These are phyloP conservation scores for Pseudomicrostroma phylloplanum DNA, from an alignment of 1,284 basidiomycete genomes.

Conservation along the genomic window DNA sequence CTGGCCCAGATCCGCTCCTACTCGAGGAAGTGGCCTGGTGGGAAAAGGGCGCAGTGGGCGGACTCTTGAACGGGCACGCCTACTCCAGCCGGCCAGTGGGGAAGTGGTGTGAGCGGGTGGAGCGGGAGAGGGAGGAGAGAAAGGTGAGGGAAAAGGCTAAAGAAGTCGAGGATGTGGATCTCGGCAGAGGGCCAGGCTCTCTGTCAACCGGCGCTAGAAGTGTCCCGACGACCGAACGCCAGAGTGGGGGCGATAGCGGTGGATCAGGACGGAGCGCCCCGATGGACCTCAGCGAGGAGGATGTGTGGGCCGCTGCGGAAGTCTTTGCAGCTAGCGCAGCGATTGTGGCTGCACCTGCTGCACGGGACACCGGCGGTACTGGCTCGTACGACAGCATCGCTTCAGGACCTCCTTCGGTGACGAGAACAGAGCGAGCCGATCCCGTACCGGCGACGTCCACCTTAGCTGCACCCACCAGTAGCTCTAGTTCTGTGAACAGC, in stretches of 20 bases:
- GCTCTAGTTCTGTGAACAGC: too few relatives aligned
- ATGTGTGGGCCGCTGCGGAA: neutral
- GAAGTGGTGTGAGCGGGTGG: neutral
- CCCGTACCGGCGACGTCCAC: too few relatives aligned
- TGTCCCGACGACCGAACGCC: neutral
- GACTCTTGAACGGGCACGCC: neutral
- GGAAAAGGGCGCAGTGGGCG: neutral
- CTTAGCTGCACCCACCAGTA: too few relatives aligned
- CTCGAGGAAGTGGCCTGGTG: conserved; percentile 3
- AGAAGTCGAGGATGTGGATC: neutral
- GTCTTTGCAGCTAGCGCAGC: neutral
- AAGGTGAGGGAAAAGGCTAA: neutral
- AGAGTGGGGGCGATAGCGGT: neutral
- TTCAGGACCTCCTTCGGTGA: too few relatives aligned
- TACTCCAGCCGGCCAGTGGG: neutral
- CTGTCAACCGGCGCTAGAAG: neutral
- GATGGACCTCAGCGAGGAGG: conserved; percentile 3
- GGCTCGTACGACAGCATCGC: too few relatives aligned
- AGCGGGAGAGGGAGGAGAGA: neutral
- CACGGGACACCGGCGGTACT: too few relatives aligned
- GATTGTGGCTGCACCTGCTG: too few relatives aligned
- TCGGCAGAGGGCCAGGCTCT: neutral
- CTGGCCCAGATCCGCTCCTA: neutral
- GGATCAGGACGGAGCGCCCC: neutral
- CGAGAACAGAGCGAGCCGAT: too few relatives aligned